phyloP scores from a whole-genome alignment of 441 rosid species.

The Populus hybrid region DNA sequence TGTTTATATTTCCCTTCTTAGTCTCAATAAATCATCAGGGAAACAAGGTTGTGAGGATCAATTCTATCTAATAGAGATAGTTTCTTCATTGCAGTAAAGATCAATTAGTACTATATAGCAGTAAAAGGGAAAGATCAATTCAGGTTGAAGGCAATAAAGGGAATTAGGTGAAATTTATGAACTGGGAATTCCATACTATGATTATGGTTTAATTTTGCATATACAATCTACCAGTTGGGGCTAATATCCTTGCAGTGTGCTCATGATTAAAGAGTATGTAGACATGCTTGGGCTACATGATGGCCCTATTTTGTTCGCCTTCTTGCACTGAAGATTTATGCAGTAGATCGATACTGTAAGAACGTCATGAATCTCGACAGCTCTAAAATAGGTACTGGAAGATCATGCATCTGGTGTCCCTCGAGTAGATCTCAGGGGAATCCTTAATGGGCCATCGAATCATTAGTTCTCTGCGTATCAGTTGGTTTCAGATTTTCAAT shows the following conservation, averaged over 20 bases:
- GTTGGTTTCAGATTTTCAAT: slow-evolving; percentile 12
- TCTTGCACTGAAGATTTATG: background rate
- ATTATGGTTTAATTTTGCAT: background rate
- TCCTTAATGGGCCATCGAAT: slow-evolving; percentile 21
- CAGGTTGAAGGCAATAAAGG: background rate
- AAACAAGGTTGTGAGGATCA: background rate
- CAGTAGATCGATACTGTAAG: background rate
- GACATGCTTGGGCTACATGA: background rate
- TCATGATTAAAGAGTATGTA: background rate
- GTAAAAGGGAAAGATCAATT: background rate
- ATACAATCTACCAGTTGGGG: background rate
- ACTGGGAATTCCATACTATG: background rate
- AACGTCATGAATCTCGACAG: background rate
- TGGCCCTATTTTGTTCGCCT: background rate
- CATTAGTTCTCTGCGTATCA: slow-evolving; percentile 10
- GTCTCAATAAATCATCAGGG: background rate
- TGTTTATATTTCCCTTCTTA: background rate
- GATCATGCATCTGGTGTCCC: slow-evolving; percentile 8
- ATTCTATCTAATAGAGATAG: background rate
- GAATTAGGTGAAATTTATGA: background rate
- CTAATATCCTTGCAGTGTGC: background rate
- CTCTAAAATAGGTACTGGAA: background rate
- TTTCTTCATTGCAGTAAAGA: background rate
- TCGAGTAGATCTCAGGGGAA: background rate
- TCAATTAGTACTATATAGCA: background rate